A percentile compares a stretch with the other conserved stretches of the same genome.
These are phyloP conservation scores for Tuber umbilicatum DNA, from an alignment of 495 filamentous ascomycete genomes.

Conservation along the genomic window DNA sequence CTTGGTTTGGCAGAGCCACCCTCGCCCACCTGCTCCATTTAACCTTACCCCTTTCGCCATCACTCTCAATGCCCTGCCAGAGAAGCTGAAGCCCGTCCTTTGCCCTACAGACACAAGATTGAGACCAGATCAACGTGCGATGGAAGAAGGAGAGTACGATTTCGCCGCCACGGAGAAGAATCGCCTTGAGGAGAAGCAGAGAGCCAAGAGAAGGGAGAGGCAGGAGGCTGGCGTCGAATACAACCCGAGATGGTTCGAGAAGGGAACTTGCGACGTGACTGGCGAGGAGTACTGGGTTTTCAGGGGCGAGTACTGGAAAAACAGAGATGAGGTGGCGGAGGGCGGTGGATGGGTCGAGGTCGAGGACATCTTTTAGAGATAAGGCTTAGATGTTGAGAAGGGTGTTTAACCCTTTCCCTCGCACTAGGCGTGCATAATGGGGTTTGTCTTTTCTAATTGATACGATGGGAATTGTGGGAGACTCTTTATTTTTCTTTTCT, in stretches of 20 bases:
- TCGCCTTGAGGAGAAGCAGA: conserved; percentile 87
- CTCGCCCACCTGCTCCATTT: conserved; percentile 78
- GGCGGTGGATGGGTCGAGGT: conserved; percentile 50
- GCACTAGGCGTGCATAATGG: not conserved
- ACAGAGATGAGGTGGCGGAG: conserved; percentile 53
- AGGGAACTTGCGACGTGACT: conserved; percentile 63
- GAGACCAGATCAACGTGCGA: conserved; percentile 91
- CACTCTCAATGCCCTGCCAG: conserved; percentile 82
- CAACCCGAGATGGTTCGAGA: conserved; percentile 76
- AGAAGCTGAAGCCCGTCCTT: conserved; percentile 61
- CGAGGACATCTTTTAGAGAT: conserved; percentile 59
- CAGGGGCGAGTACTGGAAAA: conserved; percentile 79
- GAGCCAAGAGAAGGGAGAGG: conserved; percentile 63
- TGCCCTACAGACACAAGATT: conserved; percentile 88
- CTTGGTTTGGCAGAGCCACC: conserved; percentile 83
- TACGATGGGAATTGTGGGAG: not conserved
- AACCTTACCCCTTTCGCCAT: conserved; percentile 95
- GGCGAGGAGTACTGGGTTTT: conserved; percentile 88
- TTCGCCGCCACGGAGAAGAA: conserved; percentile 91
- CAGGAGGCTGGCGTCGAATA: conserved; percentile 76
- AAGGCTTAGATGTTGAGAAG: not conserved
- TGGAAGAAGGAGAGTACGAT: conserved; percentile 96
- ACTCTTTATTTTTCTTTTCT: not conserved
- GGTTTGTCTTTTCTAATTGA: not conserved
- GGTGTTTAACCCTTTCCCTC: not conserved